Percentiles rank a stretch among this genome's conserved stretches.
These are phyloP conservation scores for Paraglomus brasilianum DNA, from an alignment of 192 early-diverging fungal species.

Conservation along the genomic window DNA sequence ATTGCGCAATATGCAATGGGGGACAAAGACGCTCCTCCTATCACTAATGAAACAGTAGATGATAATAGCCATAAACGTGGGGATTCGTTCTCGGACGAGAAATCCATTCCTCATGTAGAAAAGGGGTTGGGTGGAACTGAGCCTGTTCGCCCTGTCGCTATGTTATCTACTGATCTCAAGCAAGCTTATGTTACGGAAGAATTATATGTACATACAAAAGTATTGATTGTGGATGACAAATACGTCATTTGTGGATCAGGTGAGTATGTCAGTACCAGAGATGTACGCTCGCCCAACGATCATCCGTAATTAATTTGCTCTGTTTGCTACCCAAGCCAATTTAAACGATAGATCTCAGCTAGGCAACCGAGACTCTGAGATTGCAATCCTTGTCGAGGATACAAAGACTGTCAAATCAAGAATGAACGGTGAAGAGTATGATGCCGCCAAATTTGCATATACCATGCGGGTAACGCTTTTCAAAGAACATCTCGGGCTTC, in stretches of 20 bases:
- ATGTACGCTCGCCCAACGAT: background rate
- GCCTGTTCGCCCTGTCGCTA: background rate
- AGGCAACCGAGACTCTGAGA: conserved; percentile 85
- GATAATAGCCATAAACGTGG: no score
- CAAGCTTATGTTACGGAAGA: conserved; percentile 70
- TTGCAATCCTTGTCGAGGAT: conserved; percentile 83
- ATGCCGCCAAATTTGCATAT: conserved; percentile 73
- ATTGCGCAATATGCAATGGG: background rate
- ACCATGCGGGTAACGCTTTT: conserved; percentile 74
- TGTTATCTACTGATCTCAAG: background rate
- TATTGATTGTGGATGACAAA: conserved; percentile 86
- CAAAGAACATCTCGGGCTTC: conserved; percentile 78
- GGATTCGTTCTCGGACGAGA: conserved; percentile 5
- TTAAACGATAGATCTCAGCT: conserved; percentile 90
- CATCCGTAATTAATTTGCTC: background rate
- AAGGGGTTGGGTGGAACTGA: background rate
- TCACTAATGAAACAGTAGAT: background rate
- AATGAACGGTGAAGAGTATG: conserved; percentile 75
- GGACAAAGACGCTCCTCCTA: background rate
- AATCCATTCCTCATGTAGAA: background rate
- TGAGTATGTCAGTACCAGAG: conserved; percentile 15
- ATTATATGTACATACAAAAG: conserved; percentile 84
- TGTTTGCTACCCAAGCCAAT: conserved; percentile 55
- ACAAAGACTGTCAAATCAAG: conserved; percentile 58
- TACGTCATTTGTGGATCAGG: conserved; percentile 78